Evolutionary conservation across 2,329 filamentous ascomycete genomes (phyloP), one percentile per base, ranked within the genome.

Genomic region (Fusarium sp.): DNA sequence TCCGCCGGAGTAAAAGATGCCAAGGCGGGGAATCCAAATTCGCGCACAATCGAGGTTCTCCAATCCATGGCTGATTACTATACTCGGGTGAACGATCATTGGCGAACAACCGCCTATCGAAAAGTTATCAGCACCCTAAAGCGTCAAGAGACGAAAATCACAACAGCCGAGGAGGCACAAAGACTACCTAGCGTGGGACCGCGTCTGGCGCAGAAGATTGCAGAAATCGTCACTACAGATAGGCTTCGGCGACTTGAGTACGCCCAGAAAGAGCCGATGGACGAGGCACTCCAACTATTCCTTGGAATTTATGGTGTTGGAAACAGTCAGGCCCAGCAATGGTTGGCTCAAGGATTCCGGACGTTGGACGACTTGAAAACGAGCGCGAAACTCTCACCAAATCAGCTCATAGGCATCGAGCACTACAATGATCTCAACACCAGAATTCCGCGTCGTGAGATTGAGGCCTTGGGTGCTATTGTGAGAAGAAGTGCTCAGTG

Each of bases 11-110:
- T 82, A 5, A 84, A 82, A 56, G 82, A 85, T 39, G 79, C 80
- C 8, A 79, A 82, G 20, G 78, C 82, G 2, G 79, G 84, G 18
- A 94, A 93, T 74, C 93, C 94, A 0, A 98, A 98, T 79, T 84
- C 85, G 3, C 85, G 88, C 18, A 97, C 93, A 0, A 95, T 98
- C 57, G 88, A 92, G 52, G 85, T 96, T 5, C 85, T 98, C 10
- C 89, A 94, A 76, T 87, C 93, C 74, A 95, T 98, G 93, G 88
- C 90, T 47, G 88, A 91, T 60, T 92, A 96, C 81, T 97, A 98
- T 80, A 88, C 88, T 9, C 87, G 91, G 12, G 90, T 89, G n/a
- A 87, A 90, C 44, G 95, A 98, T 77, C 88, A 90, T 41, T 98
- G 94, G 93, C 90, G 94, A 7, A 88, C 88, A 0, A 84, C 89